Evolutionary conservation across 164 flowering plant species (phyloP).

Genomic region (Liriodendron chinense): DNA sequence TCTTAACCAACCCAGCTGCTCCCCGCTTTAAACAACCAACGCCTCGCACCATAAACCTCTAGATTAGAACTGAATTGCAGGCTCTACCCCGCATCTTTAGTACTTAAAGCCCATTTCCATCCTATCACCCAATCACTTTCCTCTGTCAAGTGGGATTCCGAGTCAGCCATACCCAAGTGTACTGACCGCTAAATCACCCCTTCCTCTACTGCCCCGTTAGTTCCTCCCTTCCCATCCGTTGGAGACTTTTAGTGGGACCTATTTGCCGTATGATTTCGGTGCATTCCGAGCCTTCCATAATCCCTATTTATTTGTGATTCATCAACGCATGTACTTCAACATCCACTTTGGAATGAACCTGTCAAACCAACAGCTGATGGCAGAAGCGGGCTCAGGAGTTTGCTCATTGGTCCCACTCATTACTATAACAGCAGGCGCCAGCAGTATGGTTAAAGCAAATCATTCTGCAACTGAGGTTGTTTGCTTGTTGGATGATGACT

Average conservation of each 20-base stretch:
- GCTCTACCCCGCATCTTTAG: conserved; percentile 55
- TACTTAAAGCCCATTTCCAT: conserved; percentile 30
- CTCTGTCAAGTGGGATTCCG: conserved; percentile 16
- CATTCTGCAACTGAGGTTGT: conserved; percentile 31
- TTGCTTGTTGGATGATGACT: conserved; percentile 66
- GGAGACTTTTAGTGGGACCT: conserved; percentile 11
- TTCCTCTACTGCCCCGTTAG: conserved; percentile 8
- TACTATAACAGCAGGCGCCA: too few species aligned
- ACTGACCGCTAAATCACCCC: conserved; percentile 9
- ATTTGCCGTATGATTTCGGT: conserved; percentile 9
- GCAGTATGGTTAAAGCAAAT: too few species aligned
- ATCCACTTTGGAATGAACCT: conserved; percentile 14
- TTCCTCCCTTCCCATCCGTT: neutral
- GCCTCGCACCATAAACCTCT: conserved; percentile 17
- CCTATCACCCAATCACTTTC: conserved; percentile 10
- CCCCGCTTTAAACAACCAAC: conserved; percentile 3
- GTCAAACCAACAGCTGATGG: conserved; percentile 8
- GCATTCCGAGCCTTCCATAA: conserved; percentile 8
- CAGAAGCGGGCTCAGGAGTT: conserved; percentile 11
- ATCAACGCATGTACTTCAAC: conserved; percentile 25
- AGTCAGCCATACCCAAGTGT: conserved; percentile 18
- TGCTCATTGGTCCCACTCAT: conserved; percentile 5
- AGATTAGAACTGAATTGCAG: conserved; percentile 33
- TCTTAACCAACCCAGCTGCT: neutral
- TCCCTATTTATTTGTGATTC: conserved; percentile 14